Evolutionary conservation across 805 yeast genomes (phyloP).

Genomic region (Ogataea methylovora): DNA sequence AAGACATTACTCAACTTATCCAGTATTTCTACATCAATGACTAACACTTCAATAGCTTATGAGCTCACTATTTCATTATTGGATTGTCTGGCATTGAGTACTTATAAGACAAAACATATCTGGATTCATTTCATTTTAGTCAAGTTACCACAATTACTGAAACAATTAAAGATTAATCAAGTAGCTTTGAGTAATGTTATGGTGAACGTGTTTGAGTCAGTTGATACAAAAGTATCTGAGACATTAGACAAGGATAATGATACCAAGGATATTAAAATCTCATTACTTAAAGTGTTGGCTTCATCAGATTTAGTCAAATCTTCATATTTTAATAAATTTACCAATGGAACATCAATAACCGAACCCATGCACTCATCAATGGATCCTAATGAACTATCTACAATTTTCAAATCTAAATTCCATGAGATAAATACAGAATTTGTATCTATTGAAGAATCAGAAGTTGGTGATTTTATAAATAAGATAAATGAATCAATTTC

Average conservation of each 20-base stretch:
- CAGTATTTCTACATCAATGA: slow-evolving; percentile 20
- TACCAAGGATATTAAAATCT: not conserved
- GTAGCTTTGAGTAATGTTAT: slow-evolving; percentile 17
- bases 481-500: slow-evolving; percentile 40
- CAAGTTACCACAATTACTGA: slow-evolving; percentile 18
- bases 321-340: no score
- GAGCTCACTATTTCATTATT: slow-evolving; percentile 20
- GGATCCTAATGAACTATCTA: slow-evolving; percentile 1
- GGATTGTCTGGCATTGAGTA: slow-evolving; percentile 19
- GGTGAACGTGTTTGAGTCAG: slow-evolving; percentile 12
- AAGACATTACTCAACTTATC: slow-evolving; percentile 21
- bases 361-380: no score
- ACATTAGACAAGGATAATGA: slow-evolving; percentile 2
- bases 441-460: slow-evolving; percentile 43
- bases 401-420: slow-evolving; percentile 15
- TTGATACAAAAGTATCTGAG: slow-evolving; percentile 5
- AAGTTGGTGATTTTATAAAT: slow-evolving; percentile 41
- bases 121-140: slow-evolving; percentile 20
- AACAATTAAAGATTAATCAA: slow-evolving; percentile 22
- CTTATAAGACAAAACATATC: slow-evolving; percentile 9
- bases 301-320: no score
- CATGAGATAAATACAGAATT: slow-evolving; percentile 39
- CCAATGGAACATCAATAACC: no score
- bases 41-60: slow-evolving; percentile 20
- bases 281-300: no score